Percentiles rank a stretch among this genome's conserved stretches.
Evolutionary conservation across 352 stramenopile species (phyloP).

Genomic region (Globisporangium megalacanthum): DNA sequence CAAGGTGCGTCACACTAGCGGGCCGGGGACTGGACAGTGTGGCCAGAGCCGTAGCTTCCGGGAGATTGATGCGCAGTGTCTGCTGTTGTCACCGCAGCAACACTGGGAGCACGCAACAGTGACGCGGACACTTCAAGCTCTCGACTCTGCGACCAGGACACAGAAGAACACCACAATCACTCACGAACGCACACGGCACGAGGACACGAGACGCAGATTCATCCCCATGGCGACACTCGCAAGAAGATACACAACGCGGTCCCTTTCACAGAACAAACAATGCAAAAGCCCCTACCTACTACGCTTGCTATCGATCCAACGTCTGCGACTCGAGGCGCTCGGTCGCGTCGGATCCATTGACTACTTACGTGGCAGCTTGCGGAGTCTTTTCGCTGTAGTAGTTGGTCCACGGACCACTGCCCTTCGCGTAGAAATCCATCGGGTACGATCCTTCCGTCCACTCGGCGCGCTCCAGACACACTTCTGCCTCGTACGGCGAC

Average conservation of each 20-base stretch:
- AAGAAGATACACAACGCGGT: neutral
- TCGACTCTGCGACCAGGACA: no score
- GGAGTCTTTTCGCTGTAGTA: slow-evolving; percentile 77
- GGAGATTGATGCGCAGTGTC: no score
- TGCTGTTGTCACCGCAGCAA: slow-evolving; percentile 2
- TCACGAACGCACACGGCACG: neutral
- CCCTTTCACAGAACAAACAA: neutral
- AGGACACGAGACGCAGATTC: neutral
- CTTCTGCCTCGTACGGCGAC: slow-evolving; percentile 96
- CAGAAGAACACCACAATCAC: neutral
- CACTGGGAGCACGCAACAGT: slow-evolving; percentile 6
- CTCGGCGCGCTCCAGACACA: slow-evolving; percentile 87
- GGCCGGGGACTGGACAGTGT: neutral
- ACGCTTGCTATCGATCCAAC: no score
- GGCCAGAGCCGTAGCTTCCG: no score
- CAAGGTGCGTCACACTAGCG: slow-evolving; percentile 24
- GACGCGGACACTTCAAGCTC: neutral
- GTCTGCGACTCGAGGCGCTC: neutral
- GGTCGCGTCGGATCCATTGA: neutral
- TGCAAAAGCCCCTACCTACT: neutral
- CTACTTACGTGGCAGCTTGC: slow-evolving; percentile 1
- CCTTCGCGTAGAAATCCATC: slow-evolving; percentile 99
- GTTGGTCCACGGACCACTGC: slow-evolving; percentile 96
- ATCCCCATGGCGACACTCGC: neutral
- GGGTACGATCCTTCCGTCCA: slow-evolving; percentile 92